These are phyloP conservation scores for Talaromyces sp. DNA, from an alignment of 2,329 filamentous ascomycete genomes.

Conservation along the genomic window DNA sequence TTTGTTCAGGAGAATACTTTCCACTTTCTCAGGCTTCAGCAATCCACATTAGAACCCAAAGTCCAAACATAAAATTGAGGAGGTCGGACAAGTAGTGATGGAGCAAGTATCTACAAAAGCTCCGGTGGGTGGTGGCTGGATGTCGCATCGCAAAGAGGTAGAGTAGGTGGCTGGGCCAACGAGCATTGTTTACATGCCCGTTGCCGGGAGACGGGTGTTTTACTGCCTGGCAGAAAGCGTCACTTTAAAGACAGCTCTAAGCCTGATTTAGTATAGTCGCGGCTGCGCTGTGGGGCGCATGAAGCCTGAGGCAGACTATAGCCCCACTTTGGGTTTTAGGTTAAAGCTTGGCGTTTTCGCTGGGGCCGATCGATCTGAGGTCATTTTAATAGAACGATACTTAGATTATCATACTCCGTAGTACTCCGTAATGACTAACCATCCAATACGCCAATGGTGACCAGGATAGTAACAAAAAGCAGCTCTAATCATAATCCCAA, in stretches of 20 bases:
- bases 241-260: constrained; percentile 16
- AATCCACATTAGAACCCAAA: neutral
- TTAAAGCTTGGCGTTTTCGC: constrained; percentile 12
- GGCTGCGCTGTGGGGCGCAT: neutral
- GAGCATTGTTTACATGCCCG: constrained; percentile 39
- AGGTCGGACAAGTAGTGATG: constrained; percentile 18
- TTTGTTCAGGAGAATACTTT: constrained; percentile 14
- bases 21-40: constrained; percentile 1
- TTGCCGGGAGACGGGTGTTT: constrained; percentile 34
- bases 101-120: constrained; percentile 13
- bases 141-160: constrained; percentile 3
- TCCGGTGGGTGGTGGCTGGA: constrained; percentile 34
- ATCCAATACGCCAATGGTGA: neutral
- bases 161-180: constrained; percentile 42
- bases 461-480: neutral
- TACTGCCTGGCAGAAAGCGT: constrained; percentile 32
- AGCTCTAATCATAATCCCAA: neutral
- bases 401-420: neutral
- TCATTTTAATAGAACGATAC: neutral
- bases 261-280: neutral
- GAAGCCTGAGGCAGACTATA: neutral
- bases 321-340: neutral
- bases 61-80: constrained; percentile 14
- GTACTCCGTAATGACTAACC: neutral
- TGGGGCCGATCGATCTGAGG: neutral